phyloP scores from a whole-genome alignment of 2,329 filamentous ascomycete species.

The Exophiala phaeomuriformis region DNA sequence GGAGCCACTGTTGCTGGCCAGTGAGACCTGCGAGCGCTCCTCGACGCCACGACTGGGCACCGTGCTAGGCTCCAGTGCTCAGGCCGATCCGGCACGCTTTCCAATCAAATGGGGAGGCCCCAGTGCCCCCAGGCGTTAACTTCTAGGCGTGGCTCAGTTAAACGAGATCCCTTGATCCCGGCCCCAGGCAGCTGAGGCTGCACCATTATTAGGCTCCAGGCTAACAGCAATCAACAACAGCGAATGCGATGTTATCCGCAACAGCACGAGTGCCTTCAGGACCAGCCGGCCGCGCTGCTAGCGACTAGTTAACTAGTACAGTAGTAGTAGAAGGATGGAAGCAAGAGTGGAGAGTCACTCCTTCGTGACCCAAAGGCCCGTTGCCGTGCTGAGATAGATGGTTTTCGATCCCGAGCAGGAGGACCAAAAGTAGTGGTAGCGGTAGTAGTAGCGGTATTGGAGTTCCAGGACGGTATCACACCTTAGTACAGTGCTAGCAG shows the following conservation, averaged over 20 bases:
- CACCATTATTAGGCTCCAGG: slow-evolving; percentile 8
- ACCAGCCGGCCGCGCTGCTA: too few relatives aligned
- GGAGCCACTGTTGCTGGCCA: not conserved
- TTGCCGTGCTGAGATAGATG: too few relatives aligned
- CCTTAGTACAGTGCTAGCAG: too few relatives aligned
- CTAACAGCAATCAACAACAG: slow-evolving; percentile 5
- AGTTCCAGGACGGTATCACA: too few relatives aligned
- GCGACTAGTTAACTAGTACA: too few relatives aligned
- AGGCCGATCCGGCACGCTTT: slow-evolving; percentile 6
- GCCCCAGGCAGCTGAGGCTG: not conserved
- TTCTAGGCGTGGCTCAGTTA: slow-evolving; percentile 13
- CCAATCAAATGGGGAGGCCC: slow-evolving; percentile 11
- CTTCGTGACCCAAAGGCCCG: too few relatives aligned
- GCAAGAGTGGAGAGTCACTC: too few relatives aligned
- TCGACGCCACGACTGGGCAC: slow-evolving; percentile 15
- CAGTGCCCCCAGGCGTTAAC: not conserved
- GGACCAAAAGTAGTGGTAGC: too few relatives aligned
- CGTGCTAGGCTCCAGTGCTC: slow-evolving; percentile 4
- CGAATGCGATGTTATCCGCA: not conserved
- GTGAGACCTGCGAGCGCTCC: not conserved
- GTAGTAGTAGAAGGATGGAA: too few relatives aligned
- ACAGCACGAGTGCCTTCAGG: too few relatives aligned
- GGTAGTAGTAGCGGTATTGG: too few relatives aligned
- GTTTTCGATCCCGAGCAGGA: too few relatives aligned
- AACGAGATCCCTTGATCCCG: not conserved